Evolutionary conservation across 257 asterid genomes (phyloP), one percentile per base, ranked within the genome.

Genomic region (Solanum corneliomulleri): DNA sequence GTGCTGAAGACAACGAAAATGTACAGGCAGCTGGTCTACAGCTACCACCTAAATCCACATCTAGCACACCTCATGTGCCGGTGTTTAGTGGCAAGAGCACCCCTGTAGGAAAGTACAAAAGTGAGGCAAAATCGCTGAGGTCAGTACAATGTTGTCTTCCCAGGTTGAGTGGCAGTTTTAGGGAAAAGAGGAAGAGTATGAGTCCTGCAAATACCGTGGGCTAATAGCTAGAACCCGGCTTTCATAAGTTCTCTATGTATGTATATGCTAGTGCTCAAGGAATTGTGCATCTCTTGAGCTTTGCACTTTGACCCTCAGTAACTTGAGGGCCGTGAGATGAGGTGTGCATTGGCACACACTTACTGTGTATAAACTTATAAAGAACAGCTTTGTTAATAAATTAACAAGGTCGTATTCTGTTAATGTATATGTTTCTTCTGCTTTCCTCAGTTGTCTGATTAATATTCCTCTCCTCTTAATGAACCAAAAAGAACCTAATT

Each of bases 61-160:
- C 27, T 4, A 90, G 77, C 27, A 91, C 89, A 11, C 90, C 95
- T 77, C 39, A 85, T 78, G 20, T 86, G 9, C 90, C 93, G n/a
- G 83, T 58, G 25, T 87, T 75, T 5, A 87, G 91, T 47, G 86
- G 90, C 31, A 92, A 91, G 87, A 86, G 87, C 90, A 91, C 91
- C 84, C 91, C 93, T 2, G 88, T 21, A 29, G 84, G 85, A 16
- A 88, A 78, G 44, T 29, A 56, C 2, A 76, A 25, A 58, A 84
- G 18, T 2, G 89, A 87, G 27, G 90, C 87, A n/a, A 88, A 85
- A 88, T 23, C 90, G 8, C 47, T n/a, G 23, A 94, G 87, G 85
- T 85, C 93, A 15, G 78, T 80, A 11, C 95, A 92, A 33, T 93
- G 95, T 77, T 95, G 98, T 89, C 89, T 94, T 75, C 98, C 98